These are phyloP conservation scores for Plasmodium cynomolgi DNA, from an alignment of 169 alveolate species.

Conservation along the genomic window DNA sequence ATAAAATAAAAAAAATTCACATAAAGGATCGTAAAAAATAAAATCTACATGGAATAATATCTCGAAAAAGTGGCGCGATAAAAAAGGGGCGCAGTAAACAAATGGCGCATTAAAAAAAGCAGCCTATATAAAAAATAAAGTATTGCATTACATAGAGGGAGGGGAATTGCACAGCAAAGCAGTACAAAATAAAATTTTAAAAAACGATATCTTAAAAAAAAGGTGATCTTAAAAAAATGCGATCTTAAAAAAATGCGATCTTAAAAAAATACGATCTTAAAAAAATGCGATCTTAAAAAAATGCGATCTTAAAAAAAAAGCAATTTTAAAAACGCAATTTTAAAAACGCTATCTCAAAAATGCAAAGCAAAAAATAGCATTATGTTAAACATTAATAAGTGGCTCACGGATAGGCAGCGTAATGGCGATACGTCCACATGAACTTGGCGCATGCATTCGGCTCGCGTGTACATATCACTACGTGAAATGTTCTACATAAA, in stretches of 20 bases:
- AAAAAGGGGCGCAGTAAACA: background rate
- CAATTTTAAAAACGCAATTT: background rate
- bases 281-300: background rate
- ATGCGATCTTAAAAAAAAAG: background rate
- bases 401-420: background rate
- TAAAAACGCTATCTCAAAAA: background rate
- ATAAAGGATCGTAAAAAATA: constrained; percentile 1
- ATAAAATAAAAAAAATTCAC: background rate
- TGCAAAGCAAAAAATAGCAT: background rate
- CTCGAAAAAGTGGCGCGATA: background rate
- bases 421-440: background rate
- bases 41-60: background rate
- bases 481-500: constrained; percentile 1
- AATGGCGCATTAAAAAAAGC: background rate
- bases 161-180: background rate
- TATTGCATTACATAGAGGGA: background rate
- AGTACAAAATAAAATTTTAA: background rate
- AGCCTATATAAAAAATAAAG: background rate
- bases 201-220: background rate
- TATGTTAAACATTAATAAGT: background rate
- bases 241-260: background rate
- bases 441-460: background rate
- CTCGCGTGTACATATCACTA: background rate
- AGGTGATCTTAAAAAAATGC: background rate
- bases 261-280: background rate